Evolutionary conservation across 805 yeast species (phyloP).

Genomic region (Suhomyces emberorum): DNA sequence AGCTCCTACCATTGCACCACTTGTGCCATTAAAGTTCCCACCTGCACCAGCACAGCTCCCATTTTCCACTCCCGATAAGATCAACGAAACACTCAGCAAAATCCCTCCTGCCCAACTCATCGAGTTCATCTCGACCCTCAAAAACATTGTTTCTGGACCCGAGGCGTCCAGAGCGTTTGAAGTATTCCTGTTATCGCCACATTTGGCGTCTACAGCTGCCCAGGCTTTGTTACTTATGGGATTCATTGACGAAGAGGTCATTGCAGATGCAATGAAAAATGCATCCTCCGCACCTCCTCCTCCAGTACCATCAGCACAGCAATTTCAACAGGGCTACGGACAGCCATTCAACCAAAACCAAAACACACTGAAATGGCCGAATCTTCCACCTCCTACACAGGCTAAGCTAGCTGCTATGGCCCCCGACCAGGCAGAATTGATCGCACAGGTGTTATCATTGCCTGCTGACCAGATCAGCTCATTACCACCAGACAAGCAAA

Average conservation of each 20-base stretch:
- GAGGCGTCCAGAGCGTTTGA: constrained; percentile 50
- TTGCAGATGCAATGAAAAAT: constrained; percentile 50
- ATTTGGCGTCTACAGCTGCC: constrained; percentile 63
- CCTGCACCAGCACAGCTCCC: constrained; percentile 48
- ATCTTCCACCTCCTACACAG: constrained; percentile 47
- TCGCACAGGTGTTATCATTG: constrained; percentile 51
- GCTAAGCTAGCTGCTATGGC: constrained; percentile 50
- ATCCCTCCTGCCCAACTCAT: constrained; percentile 71
- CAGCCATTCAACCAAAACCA: not conserved
- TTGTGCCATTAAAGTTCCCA: constrained; percentile 19
- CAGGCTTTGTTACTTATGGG: constrained; percentile 79
- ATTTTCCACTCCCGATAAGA: constrained; percentile 52
- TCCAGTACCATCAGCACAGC: constrained; percentile 13
- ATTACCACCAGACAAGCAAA: constrained; percentile 50
- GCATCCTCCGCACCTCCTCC: constrained; percentile 16
- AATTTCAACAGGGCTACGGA: constrained; percentile 10
- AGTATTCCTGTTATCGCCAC: constrained; percentile 50
- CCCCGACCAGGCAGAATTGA: constrained; percentile 54
- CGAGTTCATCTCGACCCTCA: constrained; percentile 65
- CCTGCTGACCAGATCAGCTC: constrained; percentile 48
- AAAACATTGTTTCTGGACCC: constrained; percentile 51
- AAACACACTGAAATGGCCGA: constrained; percentile 33
- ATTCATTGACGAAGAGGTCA: constrained; percentile 63
- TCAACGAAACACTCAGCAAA: constrained; percentile 57
- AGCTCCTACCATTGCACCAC: constrained; percentile 1